Evolutionary conservation across 2,329 filamentous ascomycete species (phyloP).

Genomic region (Passalora sequoiae): DNA sequence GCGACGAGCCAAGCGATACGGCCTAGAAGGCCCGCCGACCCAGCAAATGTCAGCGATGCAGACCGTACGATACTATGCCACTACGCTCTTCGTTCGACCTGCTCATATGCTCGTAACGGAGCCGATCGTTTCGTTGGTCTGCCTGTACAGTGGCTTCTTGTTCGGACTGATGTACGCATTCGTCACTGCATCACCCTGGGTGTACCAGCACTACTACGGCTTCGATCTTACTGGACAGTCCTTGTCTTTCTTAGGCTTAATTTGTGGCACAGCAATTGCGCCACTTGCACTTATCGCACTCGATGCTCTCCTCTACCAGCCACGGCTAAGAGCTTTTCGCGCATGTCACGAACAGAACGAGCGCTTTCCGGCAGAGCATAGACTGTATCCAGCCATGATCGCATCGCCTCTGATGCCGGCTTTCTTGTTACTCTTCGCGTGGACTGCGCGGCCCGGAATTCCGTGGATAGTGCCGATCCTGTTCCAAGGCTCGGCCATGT

Average conservation of each 20-base stretch:
- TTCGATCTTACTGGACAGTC: conserved; percentile 28
- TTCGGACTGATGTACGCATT: conserved; percentile 41
- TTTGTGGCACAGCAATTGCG: conserved; percentile 22
- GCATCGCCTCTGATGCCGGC: conserved; percentile 30
- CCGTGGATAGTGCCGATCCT: conserved; percentile 39
- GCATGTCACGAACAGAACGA: conserved; percentile 3
- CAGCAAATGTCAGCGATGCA: conserved; percentile 3
- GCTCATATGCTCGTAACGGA: conserved; percentile 39
- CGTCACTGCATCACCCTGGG: conserved; percentile 37
- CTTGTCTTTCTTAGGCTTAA: conserved; percentile 33
- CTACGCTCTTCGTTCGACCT: conserved; percentile 26
- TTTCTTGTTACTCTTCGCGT: conserved; percentile 35
- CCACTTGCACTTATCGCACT: conserved; percentile 25
- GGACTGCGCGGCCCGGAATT: conserved; percentile 29
- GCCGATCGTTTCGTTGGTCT: conserved; percentile 40
- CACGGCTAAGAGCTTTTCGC: conserved; percentile 14
- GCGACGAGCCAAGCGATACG: conserved; percentile 25
- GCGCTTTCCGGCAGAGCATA: conserved; percentile 29
- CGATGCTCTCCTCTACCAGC: conserved; percentile 28
- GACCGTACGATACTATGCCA: conserved; percentile 18
- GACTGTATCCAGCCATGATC: conserved; percentile 34
- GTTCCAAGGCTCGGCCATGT: conserved; percentile 26
- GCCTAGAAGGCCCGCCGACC: conserved; percentile 19
- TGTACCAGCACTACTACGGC: conserved; percentile 30
- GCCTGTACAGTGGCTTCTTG: conserved; percentile 40